Evolutionary conservation across 495 filamentous ascomycete species (phyloP), one percentile per base, ranked within the genome.

Genomic region (Penicillium manginii): DNA sequence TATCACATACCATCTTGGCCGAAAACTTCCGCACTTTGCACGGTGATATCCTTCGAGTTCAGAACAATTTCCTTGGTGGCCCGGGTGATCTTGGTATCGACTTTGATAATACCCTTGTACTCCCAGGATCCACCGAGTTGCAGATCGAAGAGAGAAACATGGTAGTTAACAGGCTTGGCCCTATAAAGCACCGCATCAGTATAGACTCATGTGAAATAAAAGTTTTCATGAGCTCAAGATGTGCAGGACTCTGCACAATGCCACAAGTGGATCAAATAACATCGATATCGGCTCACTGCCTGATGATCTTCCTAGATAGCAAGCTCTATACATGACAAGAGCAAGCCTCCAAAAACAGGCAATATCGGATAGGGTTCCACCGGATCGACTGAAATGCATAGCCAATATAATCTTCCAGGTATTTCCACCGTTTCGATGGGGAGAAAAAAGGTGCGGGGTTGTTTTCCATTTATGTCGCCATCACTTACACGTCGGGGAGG

Each of bases 121-220:
- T 79, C 86, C 82, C 91, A 98, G 19, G 74, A 74, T 58, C 84
- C 78, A 67, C 78, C 80, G 70, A 91, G 75, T 63, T 97, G 86
- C 55, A 98, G 70, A 59, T 93, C 88, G 69, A 80, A 86, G 53
- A 98, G 84, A 22, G 86, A 90, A 54, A 98, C 82, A 66, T 85
- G 79, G 76, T 98, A 98, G 71, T 97, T 89, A 57, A 81, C 78
- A 1, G 94, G 92, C 72, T 93, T 94, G 68, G 91, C 84, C 64
- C 85, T 88, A 39, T 55, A 52, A n/a, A 31, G 14, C 0, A 31
- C 22, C 43, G 48, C 21, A 21, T 26, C 17, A 18, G 47, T 9
- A 9, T 51, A 6, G 2, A 31, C 3, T 21, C 26, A 29, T 0
- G 4, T 8, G 5, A 29, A 8, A 29, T 29, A 7, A 29, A 29